phyloP scores from a whole-genome alignment of 164 flowering plant species.

The Berberis vulgaris region DNA sequence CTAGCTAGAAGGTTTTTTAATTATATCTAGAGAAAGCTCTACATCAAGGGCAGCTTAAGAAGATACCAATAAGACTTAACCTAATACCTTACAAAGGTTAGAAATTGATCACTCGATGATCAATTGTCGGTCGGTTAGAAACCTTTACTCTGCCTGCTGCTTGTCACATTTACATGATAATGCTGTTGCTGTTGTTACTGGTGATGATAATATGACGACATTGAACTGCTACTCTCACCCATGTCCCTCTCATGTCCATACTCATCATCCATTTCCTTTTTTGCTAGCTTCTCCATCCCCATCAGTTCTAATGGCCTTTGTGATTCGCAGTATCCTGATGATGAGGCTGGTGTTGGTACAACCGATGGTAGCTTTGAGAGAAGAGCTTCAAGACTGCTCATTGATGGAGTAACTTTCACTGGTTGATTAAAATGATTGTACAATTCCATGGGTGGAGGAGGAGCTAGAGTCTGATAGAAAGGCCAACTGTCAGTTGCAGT shows the following conservation, averaged over 20 bases:
- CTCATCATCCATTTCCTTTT: constrained; percentile 46
- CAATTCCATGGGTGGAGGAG: constrained; percentile 19
- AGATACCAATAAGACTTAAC: background rate
- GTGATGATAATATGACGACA: constrained; percentile 26
- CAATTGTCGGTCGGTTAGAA: constrained; percentile 2
- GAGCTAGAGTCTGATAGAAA: constrained; percentile 14
- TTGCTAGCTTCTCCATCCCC: constrained; percentile 33
- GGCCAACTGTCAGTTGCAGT: constrained; percentile 38
- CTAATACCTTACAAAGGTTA: constrained; percentile 3
- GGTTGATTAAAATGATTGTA: constrained; percentile 37
- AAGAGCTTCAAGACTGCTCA: constrained; percentile 97
- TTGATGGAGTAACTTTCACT: constrained; percentile 72
- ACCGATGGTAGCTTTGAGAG: constrained; percentile 94
- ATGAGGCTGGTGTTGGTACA: constrained; percentile 34
- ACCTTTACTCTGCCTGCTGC: constrained; percentile 13
- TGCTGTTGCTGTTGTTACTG: constrained; percentile 15
- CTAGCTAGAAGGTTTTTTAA: background rate
- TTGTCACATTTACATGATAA: constrained; percentile 10
- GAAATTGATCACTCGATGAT: constrained; percentile 1
- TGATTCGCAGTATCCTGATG: constrained; percentile 23
- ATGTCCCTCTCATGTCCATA: constrained; percentile 22
- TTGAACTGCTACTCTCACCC: constrained; percentile 42
- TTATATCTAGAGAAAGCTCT: background rate
- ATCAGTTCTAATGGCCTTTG: constrained; percentile 30
- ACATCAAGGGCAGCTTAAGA: constrained; percentile 1